Base-by-base conservation (phyloP, 192 early-diverging fungal species). In the Helicostylum pulchrum region DNA sequence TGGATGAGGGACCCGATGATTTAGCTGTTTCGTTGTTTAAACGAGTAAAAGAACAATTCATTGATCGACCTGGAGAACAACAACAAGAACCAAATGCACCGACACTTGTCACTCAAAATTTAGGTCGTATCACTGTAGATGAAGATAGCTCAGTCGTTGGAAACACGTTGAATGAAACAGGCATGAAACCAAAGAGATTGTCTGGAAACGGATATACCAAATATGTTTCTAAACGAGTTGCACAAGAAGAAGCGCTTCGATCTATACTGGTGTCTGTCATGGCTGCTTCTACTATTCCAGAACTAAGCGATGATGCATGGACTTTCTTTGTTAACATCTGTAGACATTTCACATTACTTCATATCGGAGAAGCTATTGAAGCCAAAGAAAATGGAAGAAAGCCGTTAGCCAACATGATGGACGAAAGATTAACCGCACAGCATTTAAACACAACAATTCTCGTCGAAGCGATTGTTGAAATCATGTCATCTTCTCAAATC, bases 281-380 rank as follows among this genome's bases (percentile, higher is more conserved):
- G 70, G 76, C 73, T 23, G 87, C 88, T 3, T 77, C 85, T 0
- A 76, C 78, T 12, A 73, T 87, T 59, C 78, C 79, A 11, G 79
- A 82, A 15, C 64, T 91, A 7, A 71, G 77, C 30, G 85, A 83
- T 0, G 80, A 88, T 53, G 87, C 90, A 0, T 83, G 78, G 81
- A 62, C 75, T 1, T 78, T 90, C 57, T 76, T 92, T 31, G 75
- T 85, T 44, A 76, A 85, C 53, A 51, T 92, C 15, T 84, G 86
- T 48, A 75, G 83, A 19, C 90, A 94, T 65, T 92, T 94, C 81
- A 85, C 88, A 7, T 58, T 93, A 19, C 73, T 94, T 32, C 77
- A 84, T 62, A 77, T 92, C 17, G 82, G 80, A 17, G 92, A 94
- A 57, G 77, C 81, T 0, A 58, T 89, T 17, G 82, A 89, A 42